phyloP scores from a whole-genome alignment of 352 stramenopile species.

The Globisporangium uncinulatum region DNA sequence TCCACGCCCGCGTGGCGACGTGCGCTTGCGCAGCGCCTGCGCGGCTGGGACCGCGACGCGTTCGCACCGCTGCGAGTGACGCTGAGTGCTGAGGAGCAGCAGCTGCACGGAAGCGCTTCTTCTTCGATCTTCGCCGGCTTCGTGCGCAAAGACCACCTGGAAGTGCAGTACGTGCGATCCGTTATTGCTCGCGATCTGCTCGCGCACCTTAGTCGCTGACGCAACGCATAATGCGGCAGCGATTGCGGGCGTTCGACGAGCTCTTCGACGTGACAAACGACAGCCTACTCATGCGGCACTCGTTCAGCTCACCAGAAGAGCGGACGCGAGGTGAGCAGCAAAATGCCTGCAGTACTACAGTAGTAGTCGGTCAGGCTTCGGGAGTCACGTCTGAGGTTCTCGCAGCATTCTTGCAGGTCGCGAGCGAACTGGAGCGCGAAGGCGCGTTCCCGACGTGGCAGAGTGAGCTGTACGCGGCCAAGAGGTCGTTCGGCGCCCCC shows the following conservation, averaged over 20 bases:
- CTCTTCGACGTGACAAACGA: constrained; percentile 26
- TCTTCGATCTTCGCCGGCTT: constrained; percentile 18
- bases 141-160: constrained; percentile 25
- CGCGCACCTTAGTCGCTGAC: not conserved
- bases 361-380: too few species aligned
- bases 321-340: constrained; percentile 15
- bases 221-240: constrained; percentile 10
- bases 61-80: constrained; percentile 51
- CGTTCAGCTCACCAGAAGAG: constrained; percentile 22
- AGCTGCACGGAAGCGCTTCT: not conserved
- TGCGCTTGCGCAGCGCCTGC: constrained; percentile 31
- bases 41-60: constrained; percentile 32
- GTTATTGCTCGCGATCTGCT: too few species aligned
- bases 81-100: constrained; percentile 27
- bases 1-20: not conserved
- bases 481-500: constrained; percentile 30
- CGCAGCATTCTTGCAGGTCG: constrained; percentile 40
- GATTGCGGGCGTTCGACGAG: constrained; percentile 23
- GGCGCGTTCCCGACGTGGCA: constrained; percentile 49
- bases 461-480: constrained; percentile 56
- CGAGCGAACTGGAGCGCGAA: constrained; percentile 34
- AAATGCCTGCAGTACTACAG: not conserved
- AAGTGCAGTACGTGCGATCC: constrained; percentile 14
- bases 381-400: not conserved
- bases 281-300: constrained; percentile 24